phyloP scores from a whole-genome alignment of 2,329 filamentous ascomycete species.

The Hortaea werneckii region DNA sequence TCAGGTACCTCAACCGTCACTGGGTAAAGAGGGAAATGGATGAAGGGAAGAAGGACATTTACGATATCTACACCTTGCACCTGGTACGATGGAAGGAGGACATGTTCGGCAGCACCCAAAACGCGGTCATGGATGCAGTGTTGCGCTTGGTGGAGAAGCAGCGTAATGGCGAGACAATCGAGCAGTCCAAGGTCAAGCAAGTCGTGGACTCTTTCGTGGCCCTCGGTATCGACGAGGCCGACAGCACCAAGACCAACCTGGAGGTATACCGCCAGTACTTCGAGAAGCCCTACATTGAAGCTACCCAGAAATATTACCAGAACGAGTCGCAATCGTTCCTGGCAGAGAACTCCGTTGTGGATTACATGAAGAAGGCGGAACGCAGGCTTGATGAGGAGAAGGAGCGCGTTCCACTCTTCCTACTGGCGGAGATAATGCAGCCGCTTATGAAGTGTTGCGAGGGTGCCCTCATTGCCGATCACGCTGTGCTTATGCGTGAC shows the following conservation, averaged over 20 bases:
- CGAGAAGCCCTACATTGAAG: conserved; percentile 79
- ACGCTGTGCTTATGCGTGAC: conserved; percentile 75
- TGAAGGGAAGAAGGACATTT: conserved; percentile 95
- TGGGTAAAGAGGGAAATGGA: conserved; percentile 99
- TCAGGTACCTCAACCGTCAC: conserved; percentile 90
- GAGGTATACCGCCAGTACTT: conserved; percentile 92
- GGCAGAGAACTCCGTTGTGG: conserved; percentile 91
- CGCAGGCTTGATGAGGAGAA: conserved; percentile 82
- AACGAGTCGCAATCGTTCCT: conserved; percentile 90
- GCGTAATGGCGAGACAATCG: conserved; percentile 93
- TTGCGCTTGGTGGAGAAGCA: conserved; percentile 94
- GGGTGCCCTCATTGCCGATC: conserved; percentile 77
- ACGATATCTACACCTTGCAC: conserved; percentile 95
- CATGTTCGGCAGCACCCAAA: conserved; percentile 73
- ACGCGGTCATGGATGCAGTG: conserved; percentile 89
- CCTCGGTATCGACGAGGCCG: conserved; percentile 83
- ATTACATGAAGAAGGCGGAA: conserved; percentile 99
- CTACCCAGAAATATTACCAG: conserved; percentile 78
- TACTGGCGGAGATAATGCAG: conserved; percentile 79
- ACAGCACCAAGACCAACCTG: conserved; percentile 85
- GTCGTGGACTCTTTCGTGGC: conserved; percentile 95
- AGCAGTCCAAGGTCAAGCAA: conserved; percentile 91
- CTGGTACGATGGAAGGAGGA: conserved; percentile 91
- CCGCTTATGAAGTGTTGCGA: conserved; percentile 82
- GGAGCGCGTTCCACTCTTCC: conserved; percentile 81